Evolutionary conservation across 306 rosid genomes (phyloP).

Genomic region (Quercus agrifolia): DNA sequence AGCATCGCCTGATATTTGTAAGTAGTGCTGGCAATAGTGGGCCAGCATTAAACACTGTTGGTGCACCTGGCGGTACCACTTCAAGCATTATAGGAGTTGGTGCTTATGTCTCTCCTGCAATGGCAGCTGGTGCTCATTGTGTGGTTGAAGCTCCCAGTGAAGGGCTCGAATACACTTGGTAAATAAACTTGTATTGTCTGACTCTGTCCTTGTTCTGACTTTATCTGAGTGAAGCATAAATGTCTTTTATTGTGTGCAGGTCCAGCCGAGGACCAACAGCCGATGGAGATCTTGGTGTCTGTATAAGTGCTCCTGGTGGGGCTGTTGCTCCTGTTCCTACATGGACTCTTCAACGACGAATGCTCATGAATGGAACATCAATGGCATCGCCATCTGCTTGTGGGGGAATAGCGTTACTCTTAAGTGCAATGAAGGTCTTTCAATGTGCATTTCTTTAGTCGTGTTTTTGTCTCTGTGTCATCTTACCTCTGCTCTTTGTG

Average conservation of each 20-base stretch:
- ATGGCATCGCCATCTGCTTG: constrained; percentile 99
- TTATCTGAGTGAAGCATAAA: constrained; percentile 10
- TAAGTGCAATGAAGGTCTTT: constrained; percentile 94
- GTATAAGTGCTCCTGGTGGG: constrained; percentile 96
- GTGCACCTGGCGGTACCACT: constrained; percentile 99
- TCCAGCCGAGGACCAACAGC: constrained; percentile 99
- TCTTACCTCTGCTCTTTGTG: constrained; percentile 15
- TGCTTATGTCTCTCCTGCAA: constrained; percentile 93
- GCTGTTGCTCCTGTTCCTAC: constrained; percentile 99
- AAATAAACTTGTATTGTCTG: constrained; percentile 23
- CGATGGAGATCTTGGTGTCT: constrained; percentile 95
- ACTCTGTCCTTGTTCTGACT: constrained; percentile 13
- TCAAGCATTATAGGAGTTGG: constrained; percentile 94
- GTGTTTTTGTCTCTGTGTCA: constrained; percentile 14
- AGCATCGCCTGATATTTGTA: constrained; percentile 77
- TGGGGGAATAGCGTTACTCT: constrained; percentile 88
- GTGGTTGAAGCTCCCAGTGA: constrained; percentile 87
- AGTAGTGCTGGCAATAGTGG: constrained; percentile 99
- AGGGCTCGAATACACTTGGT: constrained; percentile 99
- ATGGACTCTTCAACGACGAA: constrained; percentile 96
- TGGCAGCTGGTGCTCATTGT: constrained; percentile 99
- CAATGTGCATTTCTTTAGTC: constrained; percentile 10
- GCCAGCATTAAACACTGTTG: constrained; percentile 95
- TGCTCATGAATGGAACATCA: constrained; percentile 99
- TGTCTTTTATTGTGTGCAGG: constrained; percentile 50